Base-by-base conservation (phyloP, 208 protist genomes). In the Tritrichomonas foetus region DNA sequence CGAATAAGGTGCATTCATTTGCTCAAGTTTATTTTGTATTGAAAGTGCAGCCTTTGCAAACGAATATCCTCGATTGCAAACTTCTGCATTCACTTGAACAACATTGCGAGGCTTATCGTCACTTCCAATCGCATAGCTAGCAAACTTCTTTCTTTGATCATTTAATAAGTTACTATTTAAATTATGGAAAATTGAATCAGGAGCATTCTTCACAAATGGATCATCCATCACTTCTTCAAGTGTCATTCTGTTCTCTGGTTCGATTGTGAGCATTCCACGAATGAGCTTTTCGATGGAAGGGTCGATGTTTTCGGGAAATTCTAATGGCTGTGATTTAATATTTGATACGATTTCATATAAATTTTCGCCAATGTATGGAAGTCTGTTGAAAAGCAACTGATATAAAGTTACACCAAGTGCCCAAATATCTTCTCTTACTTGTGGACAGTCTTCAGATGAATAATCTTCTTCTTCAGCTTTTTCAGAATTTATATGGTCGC, bases 401-500 rank as follows among this genome's bases (percentile, higher is more conserved):
- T 89, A 89, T 3, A 89, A 57, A 39, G 78, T 57, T 27, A 89
- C 78, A 39, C 78, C 78, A 3, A 89, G 47, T 33, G 78, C 78
- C 78, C 78, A 89, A 39, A 89, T 49, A 39, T 89, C 78, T 89
- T 89, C 78, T 89, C 57, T 89, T 20, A 89, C 16, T 30, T 69
- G 64, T 69, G 64, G 64, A 30, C 64, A 69, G 13, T 69, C 64
- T 69, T 69, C 64, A n/a, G 5, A 8, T 69, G 13, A 8, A 8
- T 8, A 3, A n/a, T 5, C 5, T 30, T 69, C 64, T 5, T 69
- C 64, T 33, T 5, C 5, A 33, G 13, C 5, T 61, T 61, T 16
- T 61, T 61, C 53, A n/a, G n/a, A n/a, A n/a, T n/a, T n/a, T n/a
- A n/a, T n/a, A n/a, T n/a, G n/a, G n/a, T n/a, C n/a, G n/a, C n/a